Conservation (phyloP, 2,329 filamentous ascomycete genomes). For the Anthostomella pinea region DNA sequence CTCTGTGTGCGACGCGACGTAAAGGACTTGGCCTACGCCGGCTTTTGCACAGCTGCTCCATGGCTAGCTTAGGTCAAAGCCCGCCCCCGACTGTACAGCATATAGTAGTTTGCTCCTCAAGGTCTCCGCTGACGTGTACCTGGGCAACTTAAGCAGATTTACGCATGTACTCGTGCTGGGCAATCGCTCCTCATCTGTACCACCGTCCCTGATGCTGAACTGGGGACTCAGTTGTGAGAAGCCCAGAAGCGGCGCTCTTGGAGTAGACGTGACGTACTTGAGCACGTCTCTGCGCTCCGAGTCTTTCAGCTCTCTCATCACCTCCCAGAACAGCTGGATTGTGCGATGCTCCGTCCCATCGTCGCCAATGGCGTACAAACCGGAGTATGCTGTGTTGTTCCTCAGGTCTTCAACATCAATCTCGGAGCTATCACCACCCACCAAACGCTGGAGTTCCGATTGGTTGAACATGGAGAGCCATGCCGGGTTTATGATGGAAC, state of each 20-base stretch:
- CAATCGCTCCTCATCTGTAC: constrained; percentile 70
- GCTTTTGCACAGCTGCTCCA: too few relatives aligned
- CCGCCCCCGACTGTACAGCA: constrained; percentile 83
- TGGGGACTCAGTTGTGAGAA: constrained; percentile 81
- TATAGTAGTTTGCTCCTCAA: constrained; percentile 83
- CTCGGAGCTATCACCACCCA: constrained; percentile 80
- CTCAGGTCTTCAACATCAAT: constrained; percentile 87
- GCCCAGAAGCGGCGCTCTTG: constrained; percentile 82
- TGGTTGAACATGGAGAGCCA: constrained; percentile 99
- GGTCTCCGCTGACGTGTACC: constrained; percentile 64
- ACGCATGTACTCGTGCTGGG: constrained; percentile 96
- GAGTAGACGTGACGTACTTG: constrained; percentile 94
- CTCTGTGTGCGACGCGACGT: too few relatives aligned
- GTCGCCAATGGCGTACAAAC: constrained; percentile 85
- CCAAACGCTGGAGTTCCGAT: constrained; percentile 85
- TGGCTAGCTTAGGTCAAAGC: constrained; percentile 76
- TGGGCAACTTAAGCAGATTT: constrained; percentile 87
- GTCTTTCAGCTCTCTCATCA: constrained; percentile 74
- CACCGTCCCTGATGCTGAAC: constrained; percentile 87
- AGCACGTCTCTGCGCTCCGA: constrained; percentile 79
- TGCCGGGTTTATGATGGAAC: constrained; percentile 81
- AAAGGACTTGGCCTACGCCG: too few relatives aligned
- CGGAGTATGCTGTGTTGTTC: constrained; percentile 80
- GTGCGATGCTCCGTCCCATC: constrained; percentile 84
- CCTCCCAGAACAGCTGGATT: constrained; percentile 85